Conservation (phyloP, 2,329 filamentous ascomycete species). For the Hypoxylon sp. region DNA sequence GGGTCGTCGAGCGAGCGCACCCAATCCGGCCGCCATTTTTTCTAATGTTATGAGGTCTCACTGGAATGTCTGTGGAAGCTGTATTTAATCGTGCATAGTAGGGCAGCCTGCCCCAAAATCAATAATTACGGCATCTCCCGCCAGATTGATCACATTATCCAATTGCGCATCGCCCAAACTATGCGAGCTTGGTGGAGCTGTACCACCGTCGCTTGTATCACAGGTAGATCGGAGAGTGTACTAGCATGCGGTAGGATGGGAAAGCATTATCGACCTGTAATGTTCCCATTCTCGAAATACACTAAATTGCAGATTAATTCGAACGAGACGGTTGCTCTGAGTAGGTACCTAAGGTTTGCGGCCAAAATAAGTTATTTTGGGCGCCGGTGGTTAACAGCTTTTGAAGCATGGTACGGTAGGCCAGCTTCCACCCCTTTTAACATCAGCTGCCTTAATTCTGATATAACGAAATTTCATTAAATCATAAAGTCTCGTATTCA, state of each 20-base stretch:
- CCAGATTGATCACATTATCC: constrained; percentile 1
- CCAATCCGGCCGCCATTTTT: background rate
- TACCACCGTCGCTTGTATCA: background rate
- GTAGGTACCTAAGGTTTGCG: background rate
- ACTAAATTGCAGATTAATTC: background rate
- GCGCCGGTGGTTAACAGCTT: too few species aligned
- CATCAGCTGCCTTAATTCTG: too few species aligned
- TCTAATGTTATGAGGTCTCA: background rate
- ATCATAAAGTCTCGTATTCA: background rate
- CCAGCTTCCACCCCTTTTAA: too few species aligned
- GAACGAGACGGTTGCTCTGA: background rate
- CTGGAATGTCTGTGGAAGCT: background rate
- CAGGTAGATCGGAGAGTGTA: background rate
- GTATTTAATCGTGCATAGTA: too few species aligned
- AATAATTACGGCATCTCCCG: background rate
- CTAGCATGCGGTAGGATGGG: background rate
- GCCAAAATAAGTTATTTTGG: background rate
- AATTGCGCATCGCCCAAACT: background rate
- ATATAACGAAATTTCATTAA: background rate
- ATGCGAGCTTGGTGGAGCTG: background rate
- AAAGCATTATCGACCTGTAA: background rate
- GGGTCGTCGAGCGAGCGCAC: background rate
- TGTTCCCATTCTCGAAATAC: background rate
- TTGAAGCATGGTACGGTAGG: background rate
- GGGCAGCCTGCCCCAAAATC: constrained; percentile 1